Evolutionary conservation across 129 eudicot genomes (phyloP).

Genomic region (Flaveria trinervia): DNA sequence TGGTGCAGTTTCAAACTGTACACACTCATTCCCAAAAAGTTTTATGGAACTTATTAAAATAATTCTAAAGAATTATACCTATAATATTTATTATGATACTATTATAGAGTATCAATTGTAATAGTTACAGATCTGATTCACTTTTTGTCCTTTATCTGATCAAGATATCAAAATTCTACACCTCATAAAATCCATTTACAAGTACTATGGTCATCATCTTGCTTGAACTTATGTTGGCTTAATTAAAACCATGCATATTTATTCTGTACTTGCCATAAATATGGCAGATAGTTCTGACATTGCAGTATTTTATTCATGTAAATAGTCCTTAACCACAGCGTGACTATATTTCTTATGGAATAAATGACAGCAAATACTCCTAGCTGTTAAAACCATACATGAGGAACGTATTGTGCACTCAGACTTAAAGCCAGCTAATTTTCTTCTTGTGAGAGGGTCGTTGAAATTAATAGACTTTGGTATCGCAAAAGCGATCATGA

Average conservation of each 20-base stretch:
- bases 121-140: neutral
- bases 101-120: too few relatives aligned
- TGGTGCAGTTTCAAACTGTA: neutral
- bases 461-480: slow-evolving; percentile 97
- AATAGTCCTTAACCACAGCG: slow-evolving; percentile 17
- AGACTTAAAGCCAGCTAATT: slow-evolving; percentile 97
- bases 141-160: too few relatives aligned
- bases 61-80: too few relatives aligned
- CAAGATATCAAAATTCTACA: too few relatives aligned
- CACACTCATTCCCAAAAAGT: neutral
- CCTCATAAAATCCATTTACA: neutral
- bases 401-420: slow-evolving; percentile 99
- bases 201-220: neutral
- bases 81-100: too few relatives aligned
- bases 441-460: slow-evolving; percentile 94
- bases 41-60: neutral
- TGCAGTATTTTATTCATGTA: neutral
- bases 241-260: slow-evolving; percentile 3
- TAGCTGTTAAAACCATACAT: slow-evolving; percentile 94
- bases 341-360: slow-evolving; percentile 22
- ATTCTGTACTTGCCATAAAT: neutral
- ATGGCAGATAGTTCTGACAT: neutral
- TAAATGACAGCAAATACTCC: slow-evolving; percentile 85
- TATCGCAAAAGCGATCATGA: slow-evolving; percentile 96
- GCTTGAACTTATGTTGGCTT: neutral